Evolutionary conservation across 192 early-diverging fungal genomes (phyloP), one percentile per base, ranked within the genome.

Genomic region (Backusella australiensis): DNA sequence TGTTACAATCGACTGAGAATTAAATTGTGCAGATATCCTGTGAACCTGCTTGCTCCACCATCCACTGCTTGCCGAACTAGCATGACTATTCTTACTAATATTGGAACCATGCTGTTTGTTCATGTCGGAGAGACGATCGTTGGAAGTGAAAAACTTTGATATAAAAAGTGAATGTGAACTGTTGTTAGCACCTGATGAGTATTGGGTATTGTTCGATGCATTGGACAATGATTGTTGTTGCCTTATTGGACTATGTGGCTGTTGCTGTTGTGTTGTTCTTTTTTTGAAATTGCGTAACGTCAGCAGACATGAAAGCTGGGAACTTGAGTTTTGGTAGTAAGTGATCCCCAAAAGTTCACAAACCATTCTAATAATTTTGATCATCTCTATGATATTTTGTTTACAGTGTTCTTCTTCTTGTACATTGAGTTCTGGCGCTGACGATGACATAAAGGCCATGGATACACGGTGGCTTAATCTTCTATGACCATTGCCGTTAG

Each of bases 311-410:
- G 32, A 17, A 12, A 81, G 56, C 32, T 65, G 76, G 7, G 72
- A 70, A 41, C 35, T 44, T 1, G 72, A 69, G 29, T 26, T 41
- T 34, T 81, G 80, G 26, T 69, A 52, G 56, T 78, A 81, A 6
- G 73, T 81, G 34, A 81, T 39, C 1, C 80, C 80, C 11, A 81
- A 69, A 36, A 81, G 59, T 67, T 81, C 80, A 53, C 80, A 81
- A 3, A 73, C 73, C 6, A 59, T 34, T 52, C 76, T 52, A 12
- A 81, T 29, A 9, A 71, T 71, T 32, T 41, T 36, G 9, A 71
- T 71, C 42, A 49, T 71, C 17, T 71, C 70, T 46, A 44, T 41
- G 17, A 44, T 41, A 19, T 71, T 71, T 44, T 41, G 70, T 46
- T 46, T 71, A 44, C 14, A 5, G 23, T 32, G 41, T 49, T 71